Conservation (phyloP, 768 basidiomycete genomes). For the Termitomyces titanicus region DNA sequence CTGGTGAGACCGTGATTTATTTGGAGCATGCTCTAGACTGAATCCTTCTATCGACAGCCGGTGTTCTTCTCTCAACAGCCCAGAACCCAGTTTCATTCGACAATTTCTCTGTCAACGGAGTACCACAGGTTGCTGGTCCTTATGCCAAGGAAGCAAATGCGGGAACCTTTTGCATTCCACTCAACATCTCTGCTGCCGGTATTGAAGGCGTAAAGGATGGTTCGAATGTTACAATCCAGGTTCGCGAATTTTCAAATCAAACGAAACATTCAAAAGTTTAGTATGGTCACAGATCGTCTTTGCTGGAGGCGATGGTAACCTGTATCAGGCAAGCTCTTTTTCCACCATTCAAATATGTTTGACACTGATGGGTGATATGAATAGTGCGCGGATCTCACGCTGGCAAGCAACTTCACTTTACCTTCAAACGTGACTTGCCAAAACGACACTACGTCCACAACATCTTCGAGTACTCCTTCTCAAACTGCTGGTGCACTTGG, state of each 20-base stretch:
- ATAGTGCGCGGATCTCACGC: slow-evolving; percentile 77
- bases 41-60: slow-evolving; percentile 29
- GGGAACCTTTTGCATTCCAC: slow-evolving; percentile 62
- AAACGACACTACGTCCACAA: slow-evolving; percentile 18
- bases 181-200: slow-evolving; percentile 48
- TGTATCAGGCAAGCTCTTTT: neutral
- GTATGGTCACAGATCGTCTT: neutral
- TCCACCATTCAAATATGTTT: neutral
- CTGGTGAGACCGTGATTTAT: slow-evolving; percentile 30
- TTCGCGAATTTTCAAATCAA: neutral
- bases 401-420: slow-evolving; percentile 47
- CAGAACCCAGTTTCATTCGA: slow-evolving; percentile 59
- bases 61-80: slow-evolving; percentile 50
- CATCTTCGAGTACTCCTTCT: neutral
- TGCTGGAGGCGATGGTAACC: neutral
- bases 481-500: neutral
- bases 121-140: slow-evolving; percentile 31
- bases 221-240: slow-evolving; percentile 69
- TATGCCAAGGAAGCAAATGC: slow-evolving; percentile 46
- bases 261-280: neutral
- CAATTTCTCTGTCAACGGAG: slow-evolving; percentile 46
- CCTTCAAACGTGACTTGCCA: slow-evolving; percentile 39
- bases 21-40: neutral
- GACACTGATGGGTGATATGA: neutral
- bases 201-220: slow-evolving; percentile 51